Evolutionary conservation across 1,139 yeast genomes (phyloP).

Genomic region (Suhomyces guaymorum): DNA sequence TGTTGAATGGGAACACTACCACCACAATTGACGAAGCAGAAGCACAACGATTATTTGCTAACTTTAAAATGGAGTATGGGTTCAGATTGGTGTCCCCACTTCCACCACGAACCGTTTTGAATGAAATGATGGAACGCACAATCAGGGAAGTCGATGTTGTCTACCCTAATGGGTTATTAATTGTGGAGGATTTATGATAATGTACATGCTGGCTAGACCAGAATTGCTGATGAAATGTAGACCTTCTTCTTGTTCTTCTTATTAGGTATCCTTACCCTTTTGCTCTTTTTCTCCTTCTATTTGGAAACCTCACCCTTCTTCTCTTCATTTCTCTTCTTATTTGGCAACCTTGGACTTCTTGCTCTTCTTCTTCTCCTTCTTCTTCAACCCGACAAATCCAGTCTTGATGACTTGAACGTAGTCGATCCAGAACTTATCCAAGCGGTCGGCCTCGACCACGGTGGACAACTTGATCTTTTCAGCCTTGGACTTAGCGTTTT

Average conservation of each 20-base stretch:
- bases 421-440: constrained; percentile 69
- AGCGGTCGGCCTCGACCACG: constrained; percentile 54
- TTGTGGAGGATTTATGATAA: constrained; percentile 30
- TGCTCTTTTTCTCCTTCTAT: too few relatives aligned
- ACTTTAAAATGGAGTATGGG: constrained; percentile 28
- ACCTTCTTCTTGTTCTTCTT: too few relatives aligned
- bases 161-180: constrained; percentile 47
- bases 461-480: constrained; percentile 62
- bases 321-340: constrained; percentile 2
- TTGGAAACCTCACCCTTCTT: too few relatives aligned
- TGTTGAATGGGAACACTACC: constrained; percentile 29
- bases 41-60: constrained; percentile 23
- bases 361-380: constrained; percentile 64
- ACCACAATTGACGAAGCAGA: constrained; percentile 20
- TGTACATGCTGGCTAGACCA: constrained; percentile 2
- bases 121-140: constrained; percentile 21
- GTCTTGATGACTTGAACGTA: constrained; percentile 64
- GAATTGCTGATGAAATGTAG: too few relatives aligned
- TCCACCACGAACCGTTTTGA: constrained; percentile 40
- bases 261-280: too few relatives aligned
- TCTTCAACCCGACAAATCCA: constrained; percentile 60
- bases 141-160: constrained; percentile 36
- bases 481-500: constrained; percentile 55
- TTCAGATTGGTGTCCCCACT: constrained; percentile 41
- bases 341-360: constrained; percentile 40